phyloP scores from a whole-genome alignment of 164 flowering plant species.

The Stephania cephalantha region DNA sequence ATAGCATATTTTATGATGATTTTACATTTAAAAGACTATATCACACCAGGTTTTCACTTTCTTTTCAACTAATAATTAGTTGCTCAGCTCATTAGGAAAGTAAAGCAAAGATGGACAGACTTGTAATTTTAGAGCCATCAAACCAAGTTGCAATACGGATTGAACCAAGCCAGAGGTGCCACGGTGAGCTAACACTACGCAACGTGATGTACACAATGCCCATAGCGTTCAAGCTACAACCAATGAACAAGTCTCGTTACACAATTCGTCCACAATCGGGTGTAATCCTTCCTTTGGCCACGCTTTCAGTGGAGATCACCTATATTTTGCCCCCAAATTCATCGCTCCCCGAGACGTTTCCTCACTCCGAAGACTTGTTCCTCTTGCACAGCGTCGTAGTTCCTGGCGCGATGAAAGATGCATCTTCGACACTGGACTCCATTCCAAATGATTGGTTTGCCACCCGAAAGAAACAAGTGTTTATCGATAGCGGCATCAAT shows the following conservation, averaged over 20 bases:
- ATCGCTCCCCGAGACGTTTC: constrained; percentile 42
- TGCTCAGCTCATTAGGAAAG: neutral
- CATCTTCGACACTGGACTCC: constrained; percentile 34
- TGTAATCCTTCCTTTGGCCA: constrained; percentile 53
- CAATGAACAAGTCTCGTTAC: constrained; percentile 46
- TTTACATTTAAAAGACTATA: too few relatives aligned
- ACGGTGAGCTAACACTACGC: constrained; percentile 50
- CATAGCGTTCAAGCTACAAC: constrained; percentile 61
- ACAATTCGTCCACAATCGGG: constrained; percentile 53
- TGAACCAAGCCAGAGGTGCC: constrained; percentile 50
- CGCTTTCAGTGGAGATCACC: constrained; percentile 45
- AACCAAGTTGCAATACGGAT: constrained; percentile 46
- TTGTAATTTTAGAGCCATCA: constrained; percentile 67
- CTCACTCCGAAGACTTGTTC: constrained; percentile 47
- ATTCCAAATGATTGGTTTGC: constrained; percentile 72
- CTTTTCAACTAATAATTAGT: too few relatives aligned
- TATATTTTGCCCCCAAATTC: constrained; percentile 35
- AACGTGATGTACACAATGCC: constrained; percentile 94
- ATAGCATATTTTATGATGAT: too few relatives aligned
- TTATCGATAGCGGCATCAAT: constrained; percentile 56
- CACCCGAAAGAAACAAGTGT: constrained; percentile 62
- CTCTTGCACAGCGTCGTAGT: constrained; percentile 68
- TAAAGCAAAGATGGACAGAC: constrained; percentile 44
- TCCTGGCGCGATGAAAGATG: constrained; percentile 54
- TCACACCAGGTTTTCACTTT: too few relatives aligned